A percentile compares a stretch with the other conserved stretches of the same genome.
These are phyloP conservation scores for Xylaria polymorpha DNA, from an alignment of 2,329 filamentous ascomycete genomes.

Conservation along the genomic window DNA sequence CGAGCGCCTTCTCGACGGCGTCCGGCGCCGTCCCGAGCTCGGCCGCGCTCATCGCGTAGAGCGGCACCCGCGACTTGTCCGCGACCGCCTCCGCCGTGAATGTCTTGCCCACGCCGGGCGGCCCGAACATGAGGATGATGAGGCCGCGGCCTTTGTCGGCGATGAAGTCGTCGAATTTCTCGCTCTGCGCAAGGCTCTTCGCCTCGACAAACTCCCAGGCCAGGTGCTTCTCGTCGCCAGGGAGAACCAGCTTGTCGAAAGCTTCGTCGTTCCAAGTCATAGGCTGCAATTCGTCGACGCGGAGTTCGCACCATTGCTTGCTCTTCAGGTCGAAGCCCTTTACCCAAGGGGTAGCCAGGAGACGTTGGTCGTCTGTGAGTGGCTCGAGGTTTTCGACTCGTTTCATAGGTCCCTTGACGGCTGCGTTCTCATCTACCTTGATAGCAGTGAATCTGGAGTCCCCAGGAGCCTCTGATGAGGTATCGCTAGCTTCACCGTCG, in stretches of 20 bases:
- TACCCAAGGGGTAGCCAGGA: slow-evolving; percentile 53
- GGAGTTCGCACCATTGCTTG: slow-evolving; percentile 50
- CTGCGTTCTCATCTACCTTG: slow-evolving; percentile 23
- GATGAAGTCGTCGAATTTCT: slow-evolving; percentile 52
- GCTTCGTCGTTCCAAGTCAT: slow-evolving; percentile 53
- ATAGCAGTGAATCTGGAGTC: slow-evolving; percentile 31
- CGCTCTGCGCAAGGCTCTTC: slow-evolving; percentile 46
- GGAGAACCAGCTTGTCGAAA: slow-evolving; percentile 54
- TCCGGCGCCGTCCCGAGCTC: slow-evolving; percentile 53
- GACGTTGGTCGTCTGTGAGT: slow-evolving; percentile 52
- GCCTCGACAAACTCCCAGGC: slow-evolving; percentile 55
- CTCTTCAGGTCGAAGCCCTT: slow-evolving; percentile 53
- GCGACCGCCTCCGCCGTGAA: slow-evolving; percentile 55
- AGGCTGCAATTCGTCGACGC: slow-evolving; percentile 45
- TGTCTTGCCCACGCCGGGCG: slow-evolving; percentile 55
- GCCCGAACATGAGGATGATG: slow-evolving; percentile 53
- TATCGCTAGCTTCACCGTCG: not conserved
- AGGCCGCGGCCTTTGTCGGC: slow-evolving; percentile 52
- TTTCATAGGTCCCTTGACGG: slow-evolving; percentile 30
- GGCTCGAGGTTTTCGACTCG: slow-evolving; percentile 44
- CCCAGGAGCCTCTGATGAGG: not conserved
- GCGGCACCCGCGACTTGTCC: slow-evolving; percentile 52
- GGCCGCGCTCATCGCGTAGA: slow-evolving; percentile 55
- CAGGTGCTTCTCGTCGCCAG: slow-evolving; percentile 53
- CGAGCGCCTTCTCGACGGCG: slow-evolving; percentile 51